These are phyloP conservation scores for Penicillium maclennaniae DNA, from an alignment of 495 filamentous ascomycete genomes.

Conservation along the genomic window DNA sequence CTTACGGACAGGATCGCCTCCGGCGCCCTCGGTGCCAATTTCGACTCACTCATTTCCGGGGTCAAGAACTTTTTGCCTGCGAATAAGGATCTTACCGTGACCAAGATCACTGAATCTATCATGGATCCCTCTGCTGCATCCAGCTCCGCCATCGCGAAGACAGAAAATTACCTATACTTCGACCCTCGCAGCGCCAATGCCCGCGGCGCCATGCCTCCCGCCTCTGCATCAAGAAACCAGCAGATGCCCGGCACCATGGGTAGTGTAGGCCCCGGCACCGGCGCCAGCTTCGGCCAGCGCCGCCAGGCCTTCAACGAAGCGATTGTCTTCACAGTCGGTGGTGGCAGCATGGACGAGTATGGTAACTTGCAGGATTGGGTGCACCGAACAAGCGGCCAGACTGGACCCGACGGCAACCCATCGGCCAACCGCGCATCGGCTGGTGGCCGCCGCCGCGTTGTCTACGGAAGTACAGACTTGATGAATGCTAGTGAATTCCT, in stretches of 20 bases:
- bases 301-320: conserved; percentile 93
- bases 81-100: conserved; percentile 92
- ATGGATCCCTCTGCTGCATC: conserved; percentile 94
- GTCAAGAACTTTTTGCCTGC: conserved; percentile 97
- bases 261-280: conserved; percentile 56
- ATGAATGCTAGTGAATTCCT: conserved; percentile 89
- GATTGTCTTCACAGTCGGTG: conserved; percentile 94
- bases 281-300: conserved; percentile 88
- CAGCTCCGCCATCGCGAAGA: conserved; percentile 90
- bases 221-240: conserved; percentile 53
- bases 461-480: conserved; percentile 95
- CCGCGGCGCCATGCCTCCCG: conserved; percentile 82
- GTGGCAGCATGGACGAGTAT: conserved; percentile 98
- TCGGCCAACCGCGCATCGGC: conserved; percentile 40
- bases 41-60: conserved; percentile 93
- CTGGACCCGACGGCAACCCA: conserved; percentile 43
- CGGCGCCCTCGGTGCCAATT: conserved; percentile 81
- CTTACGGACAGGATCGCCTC: conserved; percentile 93
- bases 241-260: conserved; percentile 43
- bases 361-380: conserved; percentile 98
- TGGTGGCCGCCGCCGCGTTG: conserved; percentile 63
- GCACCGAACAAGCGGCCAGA: conserved; percentile 60
- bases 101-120: conserved; percentile 95
- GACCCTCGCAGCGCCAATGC: conserved; percentile 92
- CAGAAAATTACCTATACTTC: conserved; percentile 97